Percentiles rank a stretch among this genome's conserved stretches.
These are phyloP conservation scores for Camptophora hylomeconis DNA, from an alignment of 2,329 filamentous ascomycete genomes.

Conservation along the genomic window DNA sequence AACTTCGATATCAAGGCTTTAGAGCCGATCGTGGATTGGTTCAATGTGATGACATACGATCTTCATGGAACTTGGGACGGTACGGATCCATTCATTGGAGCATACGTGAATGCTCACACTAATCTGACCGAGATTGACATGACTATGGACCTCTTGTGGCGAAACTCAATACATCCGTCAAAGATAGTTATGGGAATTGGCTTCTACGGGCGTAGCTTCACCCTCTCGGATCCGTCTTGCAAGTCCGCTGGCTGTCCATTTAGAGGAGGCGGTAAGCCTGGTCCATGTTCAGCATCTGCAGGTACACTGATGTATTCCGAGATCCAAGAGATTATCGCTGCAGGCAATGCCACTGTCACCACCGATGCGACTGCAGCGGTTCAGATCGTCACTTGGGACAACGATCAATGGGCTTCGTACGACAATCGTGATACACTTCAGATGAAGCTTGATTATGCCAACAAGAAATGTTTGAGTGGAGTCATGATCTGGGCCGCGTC, in stretches of 20 bases:
- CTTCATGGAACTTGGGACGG: too few species aligned
- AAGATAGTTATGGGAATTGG: constrained; percentile 34
- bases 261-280: constrained; percentile 7
- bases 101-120: too few species aligned
- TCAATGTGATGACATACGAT: constrained; percentile 22
- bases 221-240: constrained; percentile 16
- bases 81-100: too few species aligned
- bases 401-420: constrained; percentile 30
- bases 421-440: constrained; percentile 27
- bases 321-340: background rate
- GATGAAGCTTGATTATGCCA: constrained; percentile 23
- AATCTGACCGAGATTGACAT: too few species aligned
- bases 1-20: constrained; percentile 19
- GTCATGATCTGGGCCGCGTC: constrained; percentile 14
- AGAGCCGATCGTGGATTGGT: constrained; percentile 15
- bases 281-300: constrained; percentile 13
- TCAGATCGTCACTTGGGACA: constrained; percentile 23
- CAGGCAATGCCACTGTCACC: background rate
- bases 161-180: too few species aligned
- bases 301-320: constrained; percentile 5
- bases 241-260: constrained; percentile 13
- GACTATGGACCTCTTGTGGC: too few species aligned
- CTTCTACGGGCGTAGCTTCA: constrained; percentile 33
- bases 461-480: constrained; percentile 20
- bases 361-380: background rate